These are phyloP conservation scores for Xylariaceae sp. DNA, from an alignment of 2,329 filamentous ascomycete species.

Conservation along the genomic window DNA sequence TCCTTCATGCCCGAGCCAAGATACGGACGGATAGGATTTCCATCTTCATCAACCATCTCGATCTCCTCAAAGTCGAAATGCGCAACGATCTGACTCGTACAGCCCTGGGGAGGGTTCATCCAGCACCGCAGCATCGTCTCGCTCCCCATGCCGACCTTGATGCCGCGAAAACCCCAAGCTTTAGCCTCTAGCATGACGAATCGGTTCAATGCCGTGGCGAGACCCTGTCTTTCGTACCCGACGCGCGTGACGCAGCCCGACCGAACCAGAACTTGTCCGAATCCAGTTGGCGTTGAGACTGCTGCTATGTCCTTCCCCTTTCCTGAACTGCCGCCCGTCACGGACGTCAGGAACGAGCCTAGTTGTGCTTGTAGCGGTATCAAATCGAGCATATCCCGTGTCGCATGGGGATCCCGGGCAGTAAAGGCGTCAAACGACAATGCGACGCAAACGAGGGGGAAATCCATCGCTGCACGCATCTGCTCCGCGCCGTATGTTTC, in stretches of 20 bases:
- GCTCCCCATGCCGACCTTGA: slow-evolving; percentile 7
- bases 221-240: slow-evolving; percentile 9
- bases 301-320: background rate
- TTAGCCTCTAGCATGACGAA: slow-evolving; percentile 16
- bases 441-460: slow-evolving; percentile 30
- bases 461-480: slow-evolving; percentile 31
- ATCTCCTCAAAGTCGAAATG: slow-evolving; percentile 13
- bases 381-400: slow-evolving; percentile 3
- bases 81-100: slow-evolving; percentile 2
- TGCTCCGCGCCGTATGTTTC: slow-evolving; percentile 3
- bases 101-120: slow-evolving; percentile 5
- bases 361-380: slow-evolving; percentile 10
- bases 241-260: slow-evolving; percentile 11
- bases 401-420: slow-evolving; percentile 12
- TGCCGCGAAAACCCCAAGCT: slow-evolving; percentile 7
- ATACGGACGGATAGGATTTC: slow-evolving; percentile 3
- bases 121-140: slow-evolving; percentile 9
- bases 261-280: slow-evolving; percentile 10
- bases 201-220: slow-evolving; percentile 14
- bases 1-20: slow-evolving; percentile 6
- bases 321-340: background rate
- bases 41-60: slow-evolving; percentile 7
- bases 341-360: slow-evolving; percentile 6
- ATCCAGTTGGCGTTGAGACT: background rate
- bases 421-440: slow-evolving; percentile 26